Conservation (phyloP, 345 rosid genomes). For the Ricinus communis region DNA sequence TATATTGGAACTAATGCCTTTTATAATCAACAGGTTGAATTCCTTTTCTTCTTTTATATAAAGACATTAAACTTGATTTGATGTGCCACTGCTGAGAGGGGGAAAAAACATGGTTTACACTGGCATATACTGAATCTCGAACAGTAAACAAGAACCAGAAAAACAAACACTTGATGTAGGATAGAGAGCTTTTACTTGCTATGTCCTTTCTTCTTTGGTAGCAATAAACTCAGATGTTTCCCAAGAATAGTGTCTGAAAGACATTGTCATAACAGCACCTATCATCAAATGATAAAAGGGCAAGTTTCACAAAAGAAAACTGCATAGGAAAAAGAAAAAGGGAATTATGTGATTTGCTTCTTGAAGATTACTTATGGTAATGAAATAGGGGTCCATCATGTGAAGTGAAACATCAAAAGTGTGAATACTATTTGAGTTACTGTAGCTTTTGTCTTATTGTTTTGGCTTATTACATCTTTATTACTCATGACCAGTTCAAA, state of each 20-base stretch:
- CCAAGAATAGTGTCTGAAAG: background rate
- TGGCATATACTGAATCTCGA: background rate
- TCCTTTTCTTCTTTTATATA: background rate
- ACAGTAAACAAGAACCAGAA: background rate
- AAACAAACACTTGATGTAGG: too few species aligned
- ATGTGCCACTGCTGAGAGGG: background rate
- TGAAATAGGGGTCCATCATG: background rate
- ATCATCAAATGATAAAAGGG: background rate
- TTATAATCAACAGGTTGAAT: background rate
- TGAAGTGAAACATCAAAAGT: background rate
- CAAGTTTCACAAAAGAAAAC: background rate
- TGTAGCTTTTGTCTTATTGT: slow-evolving; percentile 1
- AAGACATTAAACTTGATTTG: background rate
- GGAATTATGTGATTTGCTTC: too few species aligned
- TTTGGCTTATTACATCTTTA: background rate
- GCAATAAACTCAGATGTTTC: background rate
- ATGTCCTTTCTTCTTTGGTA: background rate
- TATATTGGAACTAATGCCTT: too few species aligned
- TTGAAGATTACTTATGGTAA: too few species aligned
- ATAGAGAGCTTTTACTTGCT: background rate
- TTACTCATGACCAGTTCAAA: background rate
- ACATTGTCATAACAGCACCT: too few species aligned
- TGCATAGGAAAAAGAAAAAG: background rate
- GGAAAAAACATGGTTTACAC: background rate
- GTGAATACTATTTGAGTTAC: background rate